These are phyloP conservation scores for Penicillium fuscoglaucum DNA, from an alignment of 2,329 filamentous ascomycete species.

Conservation along the genomic window DNA sequence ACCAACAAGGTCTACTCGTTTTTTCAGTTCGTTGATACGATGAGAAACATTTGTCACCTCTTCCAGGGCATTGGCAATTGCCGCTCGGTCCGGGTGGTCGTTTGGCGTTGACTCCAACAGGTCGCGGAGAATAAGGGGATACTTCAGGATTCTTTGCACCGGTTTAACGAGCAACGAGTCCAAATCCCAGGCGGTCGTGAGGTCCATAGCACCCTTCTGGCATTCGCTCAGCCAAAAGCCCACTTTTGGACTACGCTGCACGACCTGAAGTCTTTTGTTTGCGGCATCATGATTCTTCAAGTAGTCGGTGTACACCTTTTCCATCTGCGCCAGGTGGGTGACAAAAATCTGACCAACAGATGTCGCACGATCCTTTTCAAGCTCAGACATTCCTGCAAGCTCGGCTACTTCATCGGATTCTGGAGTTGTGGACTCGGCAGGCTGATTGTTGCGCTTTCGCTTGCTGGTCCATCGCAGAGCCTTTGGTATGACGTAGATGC, in stretches of 20 bases:
- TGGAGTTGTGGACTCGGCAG: slow-evolving; percentile 18
- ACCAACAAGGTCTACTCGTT: slow-evolving; percentile 87
- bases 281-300: slow-evolving; percentile 65
- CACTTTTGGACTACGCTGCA: slow-evolving; percentile 58
- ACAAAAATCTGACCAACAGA: slow-evolving; percentile 61
- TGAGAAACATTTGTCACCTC: slow-evolving; percentile 63
- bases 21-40: slow-evolving; percentile 90
- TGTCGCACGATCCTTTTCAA: slow-evolving; percentile 60
- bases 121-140: slow-evolving; percentile 80
- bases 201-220: slow-evolving; percentile 84
- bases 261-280: slow-evolving; percentile 58
- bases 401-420: slow-evolving; percentile 30
- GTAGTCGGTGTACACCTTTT: slow-evolving; percentile 65
- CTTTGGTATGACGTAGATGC: slow-evolving; percentile 70
- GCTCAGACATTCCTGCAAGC: slow-evolving; percentile 42
- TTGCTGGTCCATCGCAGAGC: slow-evolving; percentile 56
- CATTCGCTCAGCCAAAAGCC: slow-evolving; percentile 88
- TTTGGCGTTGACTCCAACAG: slow-evolving; percentile 75
- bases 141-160: slow-evolving; percentile 91
- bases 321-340: slow-evolving; percentile 58
- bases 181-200: slow-evolving; percentile 91
- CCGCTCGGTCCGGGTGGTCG: slow-evolving; percentile 77
- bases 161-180: slow-evolving; percentile 97
- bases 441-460: slow-evolving; percentile 46
- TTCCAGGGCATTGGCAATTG: slow-evolving; percentile 70